Conservation (phyloP, 1,284 basidiomycete species). For the Golubevia sp. region DNA sequence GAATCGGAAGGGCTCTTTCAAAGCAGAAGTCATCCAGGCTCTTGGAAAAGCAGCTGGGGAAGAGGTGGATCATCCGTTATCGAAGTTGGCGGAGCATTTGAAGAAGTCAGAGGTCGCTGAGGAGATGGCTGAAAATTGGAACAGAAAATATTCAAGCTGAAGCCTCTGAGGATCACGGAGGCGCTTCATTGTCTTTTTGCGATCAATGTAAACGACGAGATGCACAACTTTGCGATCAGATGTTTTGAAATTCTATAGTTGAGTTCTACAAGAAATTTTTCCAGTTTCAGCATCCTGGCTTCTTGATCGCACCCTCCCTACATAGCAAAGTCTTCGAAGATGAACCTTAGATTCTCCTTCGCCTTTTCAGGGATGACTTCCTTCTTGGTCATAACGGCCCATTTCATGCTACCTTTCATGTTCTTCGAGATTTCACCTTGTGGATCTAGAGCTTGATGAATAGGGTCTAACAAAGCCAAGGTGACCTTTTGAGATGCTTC, state of each 20-base stretch:
- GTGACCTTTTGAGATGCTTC: constrained; percentile 74
- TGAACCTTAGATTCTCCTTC: constrained; percentile 74
- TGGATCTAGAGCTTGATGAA: no score
- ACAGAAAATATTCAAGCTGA: neutral
- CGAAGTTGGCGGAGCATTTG: neutral
- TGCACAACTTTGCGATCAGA: no score
- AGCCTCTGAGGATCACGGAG: no score
- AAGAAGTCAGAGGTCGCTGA: neutral
- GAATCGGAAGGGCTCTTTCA: no score
- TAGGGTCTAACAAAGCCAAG: constrained; percentile 75
- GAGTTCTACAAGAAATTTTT: no score
- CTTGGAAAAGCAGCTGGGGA: neutral
- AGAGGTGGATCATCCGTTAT: neutral
- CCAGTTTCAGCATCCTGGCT: no score
- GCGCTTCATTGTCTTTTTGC: no score
- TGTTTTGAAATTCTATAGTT: no score
- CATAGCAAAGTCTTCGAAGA: constrained; percentile 64
- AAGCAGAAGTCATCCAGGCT: neutral
- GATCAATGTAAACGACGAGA: no score
- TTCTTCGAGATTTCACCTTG: constrained; percentile 15
- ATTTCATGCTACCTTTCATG: constrained; percentile 40
- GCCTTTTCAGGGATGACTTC: constrained; percentile 72
- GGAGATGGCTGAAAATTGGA: neutral
- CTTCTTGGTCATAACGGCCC: constrained; percentile 74
- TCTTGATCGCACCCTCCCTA: no score